Evolutionary conservation across 805 yeast genomes (phyloP), one percentile per base, ranked within the genome.

Genomic region (Metschnikowia borealis): DNA sequence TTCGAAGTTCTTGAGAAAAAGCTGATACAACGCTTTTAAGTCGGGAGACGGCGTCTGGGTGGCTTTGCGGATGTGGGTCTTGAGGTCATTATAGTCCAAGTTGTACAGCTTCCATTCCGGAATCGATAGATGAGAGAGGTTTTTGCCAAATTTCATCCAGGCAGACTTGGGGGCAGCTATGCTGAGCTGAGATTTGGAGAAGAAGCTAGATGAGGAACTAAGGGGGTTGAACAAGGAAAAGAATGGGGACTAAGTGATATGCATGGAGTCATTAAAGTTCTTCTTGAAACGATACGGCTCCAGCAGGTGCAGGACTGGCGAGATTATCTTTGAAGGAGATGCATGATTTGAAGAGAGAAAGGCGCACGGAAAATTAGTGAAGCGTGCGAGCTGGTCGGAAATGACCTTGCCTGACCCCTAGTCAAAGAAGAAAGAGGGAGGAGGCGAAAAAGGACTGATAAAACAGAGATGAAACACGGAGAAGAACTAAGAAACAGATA

Each of bases 81-180:
- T 91, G 50, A 91, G 65, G 35, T 83, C 87, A 57, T 89, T 85
- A 68, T 91, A 91, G 61, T 89, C 90, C 38, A 91, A 75, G 65
- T 91, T 89, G 67, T 88, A 85, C 54, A 81, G 79, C 59, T 80
- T 79, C 97, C 98, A 91, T 70, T 88, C 94, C 1, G 91, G 89
- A 21, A 89, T 86, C 11, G 96, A 86, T 58, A 89, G 77, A 55
- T 80, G 82, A 47, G 79, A 73, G 20, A 91, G 75, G 61, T 86
- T 90, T 38, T 81, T 75, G 46, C 97, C 96, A 66, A 90, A 91
- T 69, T 89, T 92, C 98, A 91, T 91, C 44, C 26, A 43, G 29
- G 38, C 6, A 18, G 38, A 39, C 38, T 33, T 39, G 26, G 6
- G 6, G 32, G 26, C 11, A 11, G 34, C 29, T 15, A 17, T 20